Conservation (phyloP, 2,329 filamentous ascomycete species). For the Colletotrichum liriopes region DNA sequence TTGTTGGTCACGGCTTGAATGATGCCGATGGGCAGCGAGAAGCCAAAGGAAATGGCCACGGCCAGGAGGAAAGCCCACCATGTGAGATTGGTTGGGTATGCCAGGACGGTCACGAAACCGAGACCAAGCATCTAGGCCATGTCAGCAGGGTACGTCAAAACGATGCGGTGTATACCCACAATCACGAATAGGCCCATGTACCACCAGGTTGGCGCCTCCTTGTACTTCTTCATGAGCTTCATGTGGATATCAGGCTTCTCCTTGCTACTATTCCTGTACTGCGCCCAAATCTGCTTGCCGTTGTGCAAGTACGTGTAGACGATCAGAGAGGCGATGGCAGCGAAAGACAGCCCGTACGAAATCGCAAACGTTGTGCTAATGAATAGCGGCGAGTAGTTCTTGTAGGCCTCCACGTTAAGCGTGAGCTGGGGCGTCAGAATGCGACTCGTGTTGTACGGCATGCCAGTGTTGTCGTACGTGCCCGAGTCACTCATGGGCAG, state of each 20-base stretch:
- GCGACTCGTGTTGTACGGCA: slow-evolving; percentile 74
- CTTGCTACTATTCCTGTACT: slow-evolving; percentile 71
- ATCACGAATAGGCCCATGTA: slow-evolving; percentile 71
- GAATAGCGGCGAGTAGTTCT: slow-evolving; percentile 78
- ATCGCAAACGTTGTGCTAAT: slow-evolving; percentile 81
- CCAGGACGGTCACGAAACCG: slow-evolving; percentile 69
- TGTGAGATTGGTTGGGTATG: slow-evolving; percentile 76
- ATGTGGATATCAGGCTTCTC: slow-evolving; percentile 77
- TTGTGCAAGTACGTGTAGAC: slow-evolving; percentile 79
- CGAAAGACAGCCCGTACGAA: slow-evolving; percentile 80
- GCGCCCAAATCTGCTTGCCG: slow-evolving; percentile 75
- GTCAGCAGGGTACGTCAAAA: slow-evolving; percentile 34
- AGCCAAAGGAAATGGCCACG: slow-evolving; percentile 74
- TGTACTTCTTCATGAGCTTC: slow-evolving; percentile 75
- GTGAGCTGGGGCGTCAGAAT: slow-evolving; percentile 75
- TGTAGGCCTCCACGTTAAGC: slow-evolving; percentile 75
- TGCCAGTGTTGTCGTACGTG: slow-evolving; percentile 81
- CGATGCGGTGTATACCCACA: slow-evolving; percentile 55
- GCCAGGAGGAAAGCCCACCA: slow-evolving; percentile 83
- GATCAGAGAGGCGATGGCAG: slow-evolving; percentile 78
- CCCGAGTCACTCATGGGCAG: slow-evolving; percentile 79
- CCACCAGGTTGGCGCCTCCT: slow-evolving; percentile 76
- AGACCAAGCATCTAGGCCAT: slow-evolving; percentile 65
- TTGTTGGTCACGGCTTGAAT: slow-evolving; percentile 80
- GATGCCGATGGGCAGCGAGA: slow-evolving; percentile 78